Conservation (phyloP, 106 monocot genomes). For the Dendrobium catenatum region DNA sequence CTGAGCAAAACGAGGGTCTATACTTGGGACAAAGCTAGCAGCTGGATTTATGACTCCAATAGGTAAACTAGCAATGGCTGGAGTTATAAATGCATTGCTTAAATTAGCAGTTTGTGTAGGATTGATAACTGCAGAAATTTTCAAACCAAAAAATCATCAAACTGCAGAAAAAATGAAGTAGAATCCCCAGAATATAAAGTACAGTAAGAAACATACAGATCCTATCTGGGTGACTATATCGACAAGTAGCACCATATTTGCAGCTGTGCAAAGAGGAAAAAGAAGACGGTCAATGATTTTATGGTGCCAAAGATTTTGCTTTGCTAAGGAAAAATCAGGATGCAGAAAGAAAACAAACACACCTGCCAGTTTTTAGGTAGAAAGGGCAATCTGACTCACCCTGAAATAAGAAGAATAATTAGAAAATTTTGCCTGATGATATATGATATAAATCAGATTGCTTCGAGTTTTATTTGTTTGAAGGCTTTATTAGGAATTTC, state of each 20-base stretch:
- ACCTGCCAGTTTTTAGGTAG: conserved; percentile 98
- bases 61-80: conserved; percentile 29
- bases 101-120: conserved; percentile 22
- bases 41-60: conserved; percentile 35
- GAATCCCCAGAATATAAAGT: neutral
- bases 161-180: neutral
- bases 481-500: neutral
- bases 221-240: conserved; percentile 90
- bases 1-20: conserved; percentile 45
- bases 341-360: neutral
- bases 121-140: conserved; percentile 40
- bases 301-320: neutral
- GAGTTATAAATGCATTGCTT: conserved; percentile 24
- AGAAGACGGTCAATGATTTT: neutral
- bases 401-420: conserved; percentile 25
- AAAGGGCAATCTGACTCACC: conserved; percentile 89
- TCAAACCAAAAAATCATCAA: neutral
- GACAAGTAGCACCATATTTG: conserved; percentile 80
- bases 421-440: neutral
- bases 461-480: neutral
- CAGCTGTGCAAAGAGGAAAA: conserved; percentile 44
- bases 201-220: conserved; percentile 28
- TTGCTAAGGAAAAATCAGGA: neutral
- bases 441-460: neutral
- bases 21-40: conserved; percentile 42